A percentile compares a stretch with the other conserved stretches of the same genome.
Conservation (phyloP, 352 stramenopile genomes). For the Phytopythium kandeliae region DNA sequence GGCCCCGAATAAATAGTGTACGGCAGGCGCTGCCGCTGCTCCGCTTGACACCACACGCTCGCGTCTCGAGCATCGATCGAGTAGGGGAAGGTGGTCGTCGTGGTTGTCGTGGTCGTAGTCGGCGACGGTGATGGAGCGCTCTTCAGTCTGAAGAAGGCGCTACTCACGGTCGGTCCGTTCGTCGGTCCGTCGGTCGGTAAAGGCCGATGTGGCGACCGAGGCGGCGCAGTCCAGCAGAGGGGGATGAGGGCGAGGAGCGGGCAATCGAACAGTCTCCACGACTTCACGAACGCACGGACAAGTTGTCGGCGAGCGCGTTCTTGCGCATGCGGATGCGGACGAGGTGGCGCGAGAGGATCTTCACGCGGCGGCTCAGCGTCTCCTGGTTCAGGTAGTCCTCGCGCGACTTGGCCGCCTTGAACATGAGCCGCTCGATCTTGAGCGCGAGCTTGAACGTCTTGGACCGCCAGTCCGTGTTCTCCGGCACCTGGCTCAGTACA, state of each 20-base stretch:
- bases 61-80: too few species aligned
- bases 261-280: too few species aligned
- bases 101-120: too few species aligned
- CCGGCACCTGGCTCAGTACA: slow-evolving; percentile 49
- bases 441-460: slow-evolving; percentile 57
- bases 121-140: too few species aligned
- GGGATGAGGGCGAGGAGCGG: too few species aligned
- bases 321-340: slow-evolving; percentile 54
- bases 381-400: slow-evolving; percentile 50
- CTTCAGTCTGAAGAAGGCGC: too few species aligned
- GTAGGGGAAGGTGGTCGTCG: too few species aligned
- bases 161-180: too few species aligned
- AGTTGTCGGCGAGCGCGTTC: slow-evolving; percentile 31
- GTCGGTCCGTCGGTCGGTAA: too few species aligned
- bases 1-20: not conserved
- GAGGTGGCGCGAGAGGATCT: slow-evolving; percentile 44
- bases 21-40: not conserved
- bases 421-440: slow-evolving; percentile 63
- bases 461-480: slow-evolving; percentile 54
- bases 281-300: slow-evolving; percentile 12
- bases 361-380: slow-evolving; percentile 41
- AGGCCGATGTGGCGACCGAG: too few species aligned
- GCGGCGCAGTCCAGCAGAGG: too few species aligned
- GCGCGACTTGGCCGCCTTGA: slow-evolving; percentile 36
- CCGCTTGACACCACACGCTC: too few species aligned